A percentile compares a stretch with the other conserved stretches of the same genome.
Evolutionary conservation across 2,329 filamentous ascomycete genomes (phyloP).

Genomic region (Pseudopyrenochaeta lycopersici): DNA sequence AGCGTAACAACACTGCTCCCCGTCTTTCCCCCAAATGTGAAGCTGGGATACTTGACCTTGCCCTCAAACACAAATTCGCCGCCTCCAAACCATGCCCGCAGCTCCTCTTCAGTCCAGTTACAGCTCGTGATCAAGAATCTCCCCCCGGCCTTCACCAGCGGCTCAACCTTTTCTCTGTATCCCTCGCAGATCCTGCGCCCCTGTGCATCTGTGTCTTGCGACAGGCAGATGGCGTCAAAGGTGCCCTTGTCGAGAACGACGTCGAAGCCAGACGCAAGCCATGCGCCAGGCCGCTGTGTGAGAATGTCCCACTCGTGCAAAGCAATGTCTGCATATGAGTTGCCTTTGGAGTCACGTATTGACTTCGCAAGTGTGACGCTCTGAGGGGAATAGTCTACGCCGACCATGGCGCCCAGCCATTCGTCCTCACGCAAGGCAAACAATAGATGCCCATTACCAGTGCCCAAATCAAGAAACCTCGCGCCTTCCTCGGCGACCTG

Average conservation of each 20-base stretch:
- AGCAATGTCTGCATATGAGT: constrained; percentile 46
- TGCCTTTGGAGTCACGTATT: constrained; percentile 58
- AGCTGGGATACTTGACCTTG: constrained; percentile 81
- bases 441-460: constrained; percentile 92
- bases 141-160: constrained; percentile 74
- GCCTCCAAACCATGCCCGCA: constrained; percentile 78
- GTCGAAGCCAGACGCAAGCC: constrained; percentile 77
- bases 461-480: constrained; percentile 85
- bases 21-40: constrained; percentile 87
- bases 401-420: constrained; percentile 77
- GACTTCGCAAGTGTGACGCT: constrained; percentile 78
- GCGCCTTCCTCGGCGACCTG: too few relatives aligned
- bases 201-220: constrained; percentile 59
- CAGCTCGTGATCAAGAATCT: constrained; percentile 90
- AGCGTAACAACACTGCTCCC: constrained; percentile 90
- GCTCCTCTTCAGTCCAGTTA: constrained; percentile 95
- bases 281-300: constrained; percentile 55
- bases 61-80: constrained; percentile 68
- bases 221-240: constrained; percentile 92
- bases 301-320: constrained; percentile 66
- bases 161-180: constrained; percentile 75
- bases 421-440: constrained; percentile 75
- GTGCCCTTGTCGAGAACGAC: constrained; percentile 98
- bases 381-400: constrained; percentile 84
- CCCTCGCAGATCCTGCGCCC: constrained; percentile 74